phyloP scores from a whole-genome alignment of 768 basidiomycete species.

The Lenzites betulinus region DNA sequence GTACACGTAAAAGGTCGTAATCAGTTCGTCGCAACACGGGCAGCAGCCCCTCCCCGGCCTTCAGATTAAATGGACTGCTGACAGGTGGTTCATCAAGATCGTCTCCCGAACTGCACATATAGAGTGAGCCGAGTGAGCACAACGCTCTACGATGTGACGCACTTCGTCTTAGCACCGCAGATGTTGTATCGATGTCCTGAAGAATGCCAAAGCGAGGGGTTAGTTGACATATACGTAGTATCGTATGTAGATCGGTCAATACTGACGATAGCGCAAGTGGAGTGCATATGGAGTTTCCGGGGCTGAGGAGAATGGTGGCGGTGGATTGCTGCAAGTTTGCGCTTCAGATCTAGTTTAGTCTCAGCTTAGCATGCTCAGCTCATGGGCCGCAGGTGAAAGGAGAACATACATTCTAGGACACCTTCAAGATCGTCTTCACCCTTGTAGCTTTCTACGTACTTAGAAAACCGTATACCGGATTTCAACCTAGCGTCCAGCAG shows the following conservation, averaged over 20 bases:
- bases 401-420: slow-evolving; percentile 53
- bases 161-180: slow-evolving; percentile 51
- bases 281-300: slow-evolving; percentile 53
- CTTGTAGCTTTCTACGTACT: slow-evolving; percentile 56
- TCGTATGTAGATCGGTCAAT: too few species aligned
- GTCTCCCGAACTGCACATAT: slow-evolving; percentile 30
- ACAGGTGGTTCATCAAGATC: slow-evolving; percentile 26
- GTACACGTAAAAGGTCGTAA: too few species aligned
- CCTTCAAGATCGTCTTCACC: slow-evolving; percentile 53
- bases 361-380: not conserved
- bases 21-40: not conserved
- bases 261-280: slow-evolving; percentile 58
- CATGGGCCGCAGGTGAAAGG: not conserved
- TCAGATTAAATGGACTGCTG: slow-evolving; percentile 28
- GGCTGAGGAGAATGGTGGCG: slow-evolving; percentile 48
- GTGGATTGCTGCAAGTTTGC: slow-evolving; percentile 53
- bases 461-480: slow-evolving; percentile 51
- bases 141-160: slow-evolving; percentile 21
- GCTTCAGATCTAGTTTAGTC: slow-evolving; percentile 45
- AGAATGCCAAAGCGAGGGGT: too few species aligned
- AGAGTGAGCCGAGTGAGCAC: not conserved
- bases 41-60: too few species aligned
- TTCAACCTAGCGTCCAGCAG: slow-evolving; percentile 56
- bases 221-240: too few species aligned
- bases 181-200: slow-evolving; percentile 50